Base-by-base conservation (phyloP, 2,329 filamentous ascomycete genomes). In the Neopestalotiopsis sp. region DNA sequence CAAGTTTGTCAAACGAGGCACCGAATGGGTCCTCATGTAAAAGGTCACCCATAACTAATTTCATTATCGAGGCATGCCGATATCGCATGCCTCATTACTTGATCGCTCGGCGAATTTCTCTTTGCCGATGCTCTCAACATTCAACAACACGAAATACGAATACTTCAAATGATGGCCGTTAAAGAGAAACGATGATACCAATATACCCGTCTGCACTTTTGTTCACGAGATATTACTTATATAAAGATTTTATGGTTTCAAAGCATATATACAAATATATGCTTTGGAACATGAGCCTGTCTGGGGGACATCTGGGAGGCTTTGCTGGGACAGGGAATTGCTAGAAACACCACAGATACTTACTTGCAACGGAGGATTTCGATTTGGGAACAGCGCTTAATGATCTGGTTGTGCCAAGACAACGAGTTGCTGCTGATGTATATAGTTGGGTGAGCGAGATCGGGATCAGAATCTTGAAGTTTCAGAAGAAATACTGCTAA, bases 1-100 rank as follows among this genome's bases (percentile, higher is more conserved):
- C 80, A 99, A 98, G 79, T 98, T 96, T 77, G 91, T 99, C 79
- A 99, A 99, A 86, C 90, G 95, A 73, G 95, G 95, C 30, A 97
- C 92, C 75, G 95, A 99, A 85, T 99, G 95, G 95, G 94, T 98
- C 24, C 49, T 71, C 24, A 67, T 67, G 20, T 70, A 66, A 70
- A 49, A 20, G 12, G 34, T 17, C 13, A 30, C 28, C 17, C 59
- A 34, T 13, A 3, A n/a, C 14, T 40, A 17, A 17, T 38, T 9
- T 10, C 14, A 53, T 9, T 7, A 20, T 20, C n/a, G 10, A 53
- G n/a, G 45, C 9, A 17, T 17, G n/a, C n/a, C n/a, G 45, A n/a
- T n/a, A n/a, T 7, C 7, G 20, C 45, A 53, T 24, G n/a, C n/a
- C 45, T 53, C n/a, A 53, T n/a, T 59, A 3, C 24, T 14, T 30